Base-by-base conservation (phyloP, 495 filamentous ascomycete species). In the Xylaria grammica region DNA sequence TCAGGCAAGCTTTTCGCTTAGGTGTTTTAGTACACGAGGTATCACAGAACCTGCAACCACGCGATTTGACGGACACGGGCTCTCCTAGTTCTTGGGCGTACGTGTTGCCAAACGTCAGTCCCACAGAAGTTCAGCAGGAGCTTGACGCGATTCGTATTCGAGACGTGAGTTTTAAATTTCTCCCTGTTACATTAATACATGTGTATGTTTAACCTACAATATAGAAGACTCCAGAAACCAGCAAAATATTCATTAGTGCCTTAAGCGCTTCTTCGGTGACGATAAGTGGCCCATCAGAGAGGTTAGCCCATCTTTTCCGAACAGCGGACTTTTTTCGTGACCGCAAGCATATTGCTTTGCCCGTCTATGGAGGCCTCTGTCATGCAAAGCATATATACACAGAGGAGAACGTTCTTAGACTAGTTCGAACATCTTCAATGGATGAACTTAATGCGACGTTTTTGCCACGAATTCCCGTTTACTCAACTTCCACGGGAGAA, bases 331-430 rank as follows among this genome's bases (percentile, higher is more conserved):
- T 72, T 4, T 68, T 82, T 26, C 74, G 77, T 5, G 64, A 73
- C 42, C 69, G 66, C 27, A 79, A 75, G 46, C 63, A 49, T 52
- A 19, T 76, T 13, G 53, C 70, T 55, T 9, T 65, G 36, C 63
- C 63, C 0, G 54, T 65, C 4, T 65, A 60, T 34, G 75, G 66
- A 2, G 79, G 78, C 30, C 60, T 80, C 3, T 81, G 79, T 58
- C 79, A 82, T 64, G 80, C 77, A n/a, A 36, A 64, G 0, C 77
- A 84, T 67, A 56, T 84, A 19, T 82, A 81, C 63, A 67, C 38
- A 10, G 24, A 64, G 40, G 38, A 68, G 1, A 60, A 81, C 66
- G 66, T n/a, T n/a, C n/a, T n/a, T n/a, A n/a, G n/a, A n/a, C n/a
- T n/a, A n/a, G n/a, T n/a, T n/a, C n/a, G n/a, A n/a, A 11, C 20